Conservation (phyloP, 2,329 filamentous ascomycete genomes). For the Volutella citrinella region DNA sequence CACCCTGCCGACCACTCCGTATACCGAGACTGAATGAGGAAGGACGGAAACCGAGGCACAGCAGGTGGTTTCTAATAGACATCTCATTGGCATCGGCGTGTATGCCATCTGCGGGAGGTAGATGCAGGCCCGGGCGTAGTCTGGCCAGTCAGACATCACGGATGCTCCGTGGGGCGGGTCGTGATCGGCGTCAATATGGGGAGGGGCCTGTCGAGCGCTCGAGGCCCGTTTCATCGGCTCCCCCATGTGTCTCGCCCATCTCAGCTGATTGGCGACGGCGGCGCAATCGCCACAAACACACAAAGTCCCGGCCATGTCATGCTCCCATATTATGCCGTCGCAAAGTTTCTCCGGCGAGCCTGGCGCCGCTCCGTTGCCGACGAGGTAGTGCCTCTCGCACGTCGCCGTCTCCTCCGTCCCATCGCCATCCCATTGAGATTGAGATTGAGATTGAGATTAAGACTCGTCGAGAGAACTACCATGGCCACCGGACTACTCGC, state of each 20-base stretch:
- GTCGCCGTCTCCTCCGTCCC: too few species aligned
- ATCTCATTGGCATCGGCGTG: constrained; percentile 12
- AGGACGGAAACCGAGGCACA: constrained; percentile 1
- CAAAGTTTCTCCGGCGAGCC: too few species aligned
- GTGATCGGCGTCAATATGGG: constrained; percentile 22
- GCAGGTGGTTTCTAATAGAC: constrained; percentile 11
- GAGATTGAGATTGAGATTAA: too few species aligned
- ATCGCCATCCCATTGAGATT: too few species aligned
- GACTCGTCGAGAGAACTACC: too few species aligned
- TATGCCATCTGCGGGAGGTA: constrained; percentile 18
- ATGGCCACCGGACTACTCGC: constrained; percentile 12
- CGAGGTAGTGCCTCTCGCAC: too few species aligned
- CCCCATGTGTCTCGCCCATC: constrained; percentile 18
- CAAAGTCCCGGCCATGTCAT: neutral
- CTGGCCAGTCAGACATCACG: constrained; percentile 11
- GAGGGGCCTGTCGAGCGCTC: too few species aligned
- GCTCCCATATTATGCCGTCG: constrained; percentile 1
- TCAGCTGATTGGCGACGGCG: constrained; percentile 14
- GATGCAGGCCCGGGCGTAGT: constrained; percentile 11
- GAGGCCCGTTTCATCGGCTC: constrained; percentile 11
- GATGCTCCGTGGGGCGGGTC: constrained; percentile 7
- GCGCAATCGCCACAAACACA: too few species aligned
- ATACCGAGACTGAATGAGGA: constrained; percentile 7
- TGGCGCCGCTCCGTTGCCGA: too few species aligned
- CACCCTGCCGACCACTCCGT: too few species aligned